Evolutionary conservation across 179 eudicot species (phyloP), one percentile per base, ranked within the genome.

Genomic region (Carnegiea gigantea): DNA sequence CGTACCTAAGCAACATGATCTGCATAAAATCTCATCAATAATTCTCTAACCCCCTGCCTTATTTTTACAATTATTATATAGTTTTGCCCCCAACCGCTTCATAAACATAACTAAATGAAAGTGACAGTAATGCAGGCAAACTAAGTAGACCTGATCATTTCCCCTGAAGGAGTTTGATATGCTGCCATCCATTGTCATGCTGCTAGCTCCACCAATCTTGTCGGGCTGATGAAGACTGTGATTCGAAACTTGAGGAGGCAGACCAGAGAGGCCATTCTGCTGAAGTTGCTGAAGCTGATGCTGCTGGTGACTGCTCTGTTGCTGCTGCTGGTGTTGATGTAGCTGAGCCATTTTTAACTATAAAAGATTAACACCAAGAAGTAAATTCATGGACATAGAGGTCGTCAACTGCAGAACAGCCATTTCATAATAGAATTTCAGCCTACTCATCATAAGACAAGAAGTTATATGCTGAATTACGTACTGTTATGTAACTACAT

Each of bases 261-360:
- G 95, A 67, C 91, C 89, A 78, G 95, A 88, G 77, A 90, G 88
- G 53, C 90, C 82, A 85, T 87, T 93, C 80, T 90, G 95, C 82
- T 89, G 96, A 80, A 86, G 91, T 67, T 84, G 91, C 83, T 85
- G 90, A 57, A 81, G 87, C 78, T 84, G 90, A 75, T 81, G 87
- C 78, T 84, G 90, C 72, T 81, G 92, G 46, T 86, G 90, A 83
- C 85, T 90, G 59, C 80, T 86, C 76, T 83, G 91, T 59, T 84
- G 90, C 76, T 88, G 85, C 59, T 84, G 44, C 44, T 40, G 44
- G 44, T 40, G 88, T 65, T 89, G 90, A 80, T 91, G 97, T 48
- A 89, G 26, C 80, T 96, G 98, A 23, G 97, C 97, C 89, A 94
- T 83, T 87, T 89, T 96, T 83, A 94, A 60, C 99, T 96, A 78